Percentiles rank a stretch among this genome's conserved stretches.
These are phyloP conservation scores for Globisporangium orthogonon DNA, from an alignment of 352 stramenopile species.

Conservation along the genomic window DNA sequence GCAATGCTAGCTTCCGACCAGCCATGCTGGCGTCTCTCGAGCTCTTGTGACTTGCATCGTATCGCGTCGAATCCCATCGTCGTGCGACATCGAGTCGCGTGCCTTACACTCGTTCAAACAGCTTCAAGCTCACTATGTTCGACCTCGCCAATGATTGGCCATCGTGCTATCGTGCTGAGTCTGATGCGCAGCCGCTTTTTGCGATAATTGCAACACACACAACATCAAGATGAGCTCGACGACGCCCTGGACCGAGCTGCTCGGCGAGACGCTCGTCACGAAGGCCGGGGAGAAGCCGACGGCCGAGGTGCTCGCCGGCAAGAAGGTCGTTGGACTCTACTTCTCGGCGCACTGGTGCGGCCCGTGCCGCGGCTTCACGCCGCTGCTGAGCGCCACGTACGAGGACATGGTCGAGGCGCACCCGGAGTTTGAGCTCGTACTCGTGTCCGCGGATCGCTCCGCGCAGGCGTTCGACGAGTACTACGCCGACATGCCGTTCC, in stretches of 20 bases:
- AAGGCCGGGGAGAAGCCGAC: constrained; percentile 75
- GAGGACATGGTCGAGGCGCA: constrained; percentile 84
- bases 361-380: constrained; percentile 93
- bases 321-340: constrained; percentile 91
- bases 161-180: background rate
- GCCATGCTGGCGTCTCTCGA: too few species aligned
- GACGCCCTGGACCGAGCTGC: constrained; percentile 44
- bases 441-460: constrained; percentile 83
- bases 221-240: constrained; percentile 28
- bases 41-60: too few species aligned
- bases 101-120: too few species aligned
- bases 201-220: background rate
- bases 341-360: constrained; percentile 95
- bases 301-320: constrained; percentile 51
- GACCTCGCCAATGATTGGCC: background rate
- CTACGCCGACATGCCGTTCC: constrained; percentile 90
- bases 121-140: background rate
- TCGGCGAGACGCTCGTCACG: constrained; percentile 63
- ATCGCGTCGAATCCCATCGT: too few species aligned
- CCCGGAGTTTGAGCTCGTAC: constrained; percentile 88
- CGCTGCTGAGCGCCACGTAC: constrained; percentile 88
- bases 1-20: too few species aligned
- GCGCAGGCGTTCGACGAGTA: constrained; percentile 84
- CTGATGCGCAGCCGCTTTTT: background rate
- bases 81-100: too few species aligned